These are phyloP conservation scores for Hypoxylon subgilvum DNA, from an alignment of 495 filamentous ascomycete species.

Conservation along the genomic window DNA sequence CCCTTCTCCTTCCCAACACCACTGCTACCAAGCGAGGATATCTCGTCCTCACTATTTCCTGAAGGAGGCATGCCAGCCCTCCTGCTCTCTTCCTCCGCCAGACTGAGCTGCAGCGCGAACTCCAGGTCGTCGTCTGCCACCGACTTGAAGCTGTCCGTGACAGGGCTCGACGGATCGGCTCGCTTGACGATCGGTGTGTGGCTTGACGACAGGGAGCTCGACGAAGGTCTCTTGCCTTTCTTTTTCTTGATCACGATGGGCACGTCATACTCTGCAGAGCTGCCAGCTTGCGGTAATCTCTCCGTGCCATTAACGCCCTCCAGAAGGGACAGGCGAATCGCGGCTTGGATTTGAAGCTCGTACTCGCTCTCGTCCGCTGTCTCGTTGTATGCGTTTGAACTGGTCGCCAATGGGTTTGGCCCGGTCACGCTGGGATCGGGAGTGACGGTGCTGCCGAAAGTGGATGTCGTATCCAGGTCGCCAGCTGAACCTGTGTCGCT, in stretches of 20 bases:
- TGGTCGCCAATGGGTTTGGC: conserved; percentile 42
- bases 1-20: conserved; percentile 51
- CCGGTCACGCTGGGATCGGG: conserved; percentile 57
- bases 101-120: conserved; percentile 81
- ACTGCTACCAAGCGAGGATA: conserved; percentile 58
- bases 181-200: conserved; percentile 40
- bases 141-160: conserved; percentile 25
- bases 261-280: conserved; percentile 55
- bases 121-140: conserved; percentile 73
- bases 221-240: conserved; percentile 42
- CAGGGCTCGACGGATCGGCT: conserved; percentile 27
- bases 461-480: conserved; percentile 58
- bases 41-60: conserved; percentile 57
- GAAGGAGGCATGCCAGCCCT: conserved; percentile 35
- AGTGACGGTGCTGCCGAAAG: conserved; percentile 56
- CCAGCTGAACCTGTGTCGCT: conserved; percentile 59
- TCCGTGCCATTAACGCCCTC: conserved; percentile 54
- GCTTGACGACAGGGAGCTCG: conserved; percentile 47
- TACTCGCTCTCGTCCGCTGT: conserved; percentile 63
- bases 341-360: conserved; percentile 79
- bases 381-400: conserved; percentile 50
- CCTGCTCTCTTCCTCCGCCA: conserved; percentile 74
- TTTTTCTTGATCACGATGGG: conserved; percentile 59
- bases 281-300: conserved; percentile 37
- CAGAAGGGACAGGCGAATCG: conserved; percentile 77